Percentiles rank a stretch among this genome's conserved stretches.
Conservation (phyloP, 257 asterid species). For the Capsicum baccatum region DNA sequence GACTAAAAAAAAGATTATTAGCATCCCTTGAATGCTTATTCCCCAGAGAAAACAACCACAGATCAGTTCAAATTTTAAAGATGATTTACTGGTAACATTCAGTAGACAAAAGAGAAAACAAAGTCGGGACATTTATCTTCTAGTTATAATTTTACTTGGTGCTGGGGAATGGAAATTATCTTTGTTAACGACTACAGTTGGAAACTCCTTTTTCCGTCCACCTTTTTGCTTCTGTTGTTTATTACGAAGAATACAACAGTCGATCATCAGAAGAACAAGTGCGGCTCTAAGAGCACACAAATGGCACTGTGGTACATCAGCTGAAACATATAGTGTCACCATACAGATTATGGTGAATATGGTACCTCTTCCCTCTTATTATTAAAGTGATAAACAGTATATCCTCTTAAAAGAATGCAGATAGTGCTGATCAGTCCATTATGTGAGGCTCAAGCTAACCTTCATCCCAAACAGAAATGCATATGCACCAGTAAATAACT, state of each 20-base stretch:
- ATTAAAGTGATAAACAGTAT: neutral
- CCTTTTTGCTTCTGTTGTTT: neutral
- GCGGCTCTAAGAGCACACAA: neutral
- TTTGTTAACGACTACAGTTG: neutral
- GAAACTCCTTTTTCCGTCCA: neutral
- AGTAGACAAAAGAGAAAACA: no score
- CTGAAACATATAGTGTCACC: neutral
- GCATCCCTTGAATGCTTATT: neutral
- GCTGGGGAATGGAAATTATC: neutral
- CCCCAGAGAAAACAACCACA: neutral
- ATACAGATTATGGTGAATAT: neutral
- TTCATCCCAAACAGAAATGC: slow-evolving; percentile 1
- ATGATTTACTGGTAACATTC: no score
- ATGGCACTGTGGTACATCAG: neutral
- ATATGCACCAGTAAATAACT: neutral
- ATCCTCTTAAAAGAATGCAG: slow-evolving; percentile 8
- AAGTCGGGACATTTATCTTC: neutral
- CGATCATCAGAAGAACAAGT: neutral
- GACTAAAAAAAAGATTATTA: neutral
- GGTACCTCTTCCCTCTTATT: neutral
- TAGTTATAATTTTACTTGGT: neutral
- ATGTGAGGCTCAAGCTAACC: slow-evolving; percentile 8
- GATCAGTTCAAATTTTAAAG: no score
- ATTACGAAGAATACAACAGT: neutral
- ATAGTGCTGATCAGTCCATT: neutral